These are phyloP conservation scores for Alternaria solani DNA, from an alignment of 2,329 filamentous ascomycete genomes.

Conservation along the genomic window DNA sequence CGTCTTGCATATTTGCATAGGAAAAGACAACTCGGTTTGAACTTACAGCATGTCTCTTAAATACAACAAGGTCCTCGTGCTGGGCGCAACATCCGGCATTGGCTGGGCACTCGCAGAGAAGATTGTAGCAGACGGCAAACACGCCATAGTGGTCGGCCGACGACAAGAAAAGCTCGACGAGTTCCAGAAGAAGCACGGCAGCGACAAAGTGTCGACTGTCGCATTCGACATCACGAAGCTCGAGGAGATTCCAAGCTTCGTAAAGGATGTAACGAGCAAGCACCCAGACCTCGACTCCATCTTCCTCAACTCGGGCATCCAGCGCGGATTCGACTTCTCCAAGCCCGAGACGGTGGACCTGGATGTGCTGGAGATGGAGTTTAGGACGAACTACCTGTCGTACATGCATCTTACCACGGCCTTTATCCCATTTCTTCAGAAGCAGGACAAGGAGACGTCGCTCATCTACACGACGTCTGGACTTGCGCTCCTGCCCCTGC, in stretches of 20 bases:
- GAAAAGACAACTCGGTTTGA: not conserved
- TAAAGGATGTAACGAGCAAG: slow-evolving; percentile 50
- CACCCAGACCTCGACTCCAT: slow-evolving; percentile 62
- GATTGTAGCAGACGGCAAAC: slow-evolving; percentile 58
- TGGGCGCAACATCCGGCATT: slow-evolving; percentile 63
- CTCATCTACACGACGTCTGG: slow-evolving; percentile 61
- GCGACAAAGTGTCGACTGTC: slow-evolving; percentile 55
- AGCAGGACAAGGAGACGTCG: slow-evolving; percentile 53
- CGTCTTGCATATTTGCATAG: not conserved
- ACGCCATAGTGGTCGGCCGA: slow-evolving; percentile 60
- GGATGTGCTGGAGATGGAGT: slow-evolving; percentile 53
- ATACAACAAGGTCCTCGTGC: slow-evolving; percentile 63
- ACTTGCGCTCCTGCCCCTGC: slow-evolving; percentile 60
- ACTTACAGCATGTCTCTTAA: slow-evolving; percentile 52
- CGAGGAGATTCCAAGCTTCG: slow-evolving; percentile 57
- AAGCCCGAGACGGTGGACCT: slow-evolving; percentile 59
- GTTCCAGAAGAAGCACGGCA: slow-evolving; percentile 57
- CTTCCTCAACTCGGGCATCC: slow-evolving; percentile 64
- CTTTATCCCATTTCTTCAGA: slow-evolving; percentile 60
- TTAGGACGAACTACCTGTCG: slow-evolving; percentile 61
- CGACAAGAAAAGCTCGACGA: slow-evolving; percentile 61
- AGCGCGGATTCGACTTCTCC: slow-evolving; percentile 59
- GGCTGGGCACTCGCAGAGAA: slow-evolving; percentile 60
- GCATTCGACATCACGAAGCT: slow-evolving; percentile 62
- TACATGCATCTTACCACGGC: slow-evolving; percentile 60